These are phyloP conservation scores for Diaporthe australafricana DNA, from an alignment of 2,329 filamentous ascomycete species.

Conservation along the genomic window DNA sequence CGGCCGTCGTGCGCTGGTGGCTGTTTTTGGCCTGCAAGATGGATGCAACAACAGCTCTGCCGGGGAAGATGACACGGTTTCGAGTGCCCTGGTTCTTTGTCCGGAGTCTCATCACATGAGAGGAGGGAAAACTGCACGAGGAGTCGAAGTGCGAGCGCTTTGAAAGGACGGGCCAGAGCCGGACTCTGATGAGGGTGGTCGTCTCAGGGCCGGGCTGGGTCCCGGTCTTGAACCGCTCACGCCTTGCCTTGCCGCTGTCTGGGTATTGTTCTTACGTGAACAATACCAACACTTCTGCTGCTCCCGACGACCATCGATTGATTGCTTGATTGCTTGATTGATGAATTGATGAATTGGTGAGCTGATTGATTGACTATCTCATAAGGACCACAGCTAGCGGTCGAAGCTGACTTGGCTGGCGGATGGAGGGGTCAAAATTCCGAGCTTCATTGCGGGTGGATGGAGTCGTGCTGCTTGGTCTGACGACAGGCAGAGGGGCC, in stretches of 20 bases:
- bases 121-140: background rate
- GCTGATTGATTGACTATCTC: constrained; percentile 2
- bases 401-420: background rate
- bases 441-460: background rate
- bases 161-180: background rate
- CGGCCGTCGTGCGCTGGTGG: constrained; percentile 19
- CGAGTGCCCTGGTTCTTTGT: constrained; percentile 34
- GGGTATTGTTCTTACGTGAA: constrained; percentile 33
- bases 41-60: constrained; percentile 36
- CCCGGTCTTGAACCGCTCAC: constrained; percentile 1
- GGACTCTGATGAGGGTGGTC: background rate
- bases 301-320: background rate
- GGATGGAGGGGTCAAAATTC: background rate
- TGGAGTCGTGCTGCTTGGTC: background rate
- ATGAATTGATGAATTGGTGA: too few species aligned
- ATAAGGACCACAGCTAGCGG: background rate
- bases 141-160: background rate
- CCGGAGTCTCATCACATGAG: constrained; percentile 33
- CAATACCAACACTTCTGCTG: constrained; percentile 21
- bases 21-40: constrained; percentile 33
- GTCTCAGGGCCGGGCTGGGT: background rate
- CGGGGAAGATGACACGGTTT: constrained; percentile 36
- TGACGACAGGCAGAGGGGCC: background rate
- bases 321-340: too few species aligned
- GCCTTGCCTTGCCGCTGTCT: background rate